Evolutionary conservation across 768 basidiomycete species (phyloP).

Genomic region (Hemileccinum impolitum): DNA sequence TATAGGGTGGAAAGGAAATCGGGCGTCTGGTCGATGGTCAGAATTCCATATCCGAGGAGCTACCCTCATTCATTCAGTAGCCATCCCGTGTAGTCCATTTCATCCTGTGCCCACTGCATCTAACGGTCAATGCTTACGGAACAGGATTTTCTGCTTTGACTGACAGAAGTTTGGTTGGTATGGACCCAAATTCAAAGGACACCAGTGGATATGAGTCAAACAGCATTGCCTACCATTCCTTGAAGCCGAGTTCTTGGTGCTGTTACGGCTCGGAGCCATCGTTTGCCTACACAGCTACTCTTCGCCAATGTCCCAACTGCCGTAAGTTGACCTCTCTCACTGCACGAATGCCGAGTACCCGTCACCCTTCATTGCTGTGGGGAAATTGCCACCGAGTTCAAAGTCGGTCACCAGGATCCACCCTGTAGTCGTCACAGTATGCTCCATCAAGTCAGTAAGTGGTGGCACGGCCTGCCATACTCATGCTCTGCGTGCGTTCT

Average conservation of each 20-base stretch:
- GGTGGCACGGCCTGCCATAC: too few relatives aligned
- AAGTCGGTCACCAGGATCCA: slow-evolving; percentile 10
- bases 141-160: background rate
- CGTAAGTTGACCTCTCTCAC: background rate
- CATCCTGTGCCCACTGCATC: slow-evolving; percentile 6
- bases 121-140: background rate
- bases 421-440: slow-evolving; percentile 16
- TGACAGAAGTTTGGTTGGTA: background rate
- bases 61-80: slow-evolving; percentile 20
- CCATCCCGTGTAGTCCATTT: background rate
- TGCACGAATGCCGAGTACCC: background rate
- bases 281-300: slow-evolving; percentile 2
- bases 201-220: background rate
- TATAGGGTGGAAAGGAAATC: slow-evolving; percentile 26
- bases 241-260: background rate
- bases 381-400: background rate
- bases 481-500: slow-evolving; percentile 9
- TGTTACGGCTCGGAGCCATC: background rate
- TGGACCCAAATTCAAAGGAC: background rate
- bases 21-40: slow-evolving; percentile 28
- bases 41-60: slow-evolving; percentile 23
- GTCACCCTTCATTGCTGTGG: background rate
- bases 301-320: background rate
- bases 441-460: too few relatives aligned
- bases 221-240: background rate